phyloP scores from a whole-genome alignment of 495 filamentous ascomycete genomes.

The Xanthoparmelia taractica region DNA sequence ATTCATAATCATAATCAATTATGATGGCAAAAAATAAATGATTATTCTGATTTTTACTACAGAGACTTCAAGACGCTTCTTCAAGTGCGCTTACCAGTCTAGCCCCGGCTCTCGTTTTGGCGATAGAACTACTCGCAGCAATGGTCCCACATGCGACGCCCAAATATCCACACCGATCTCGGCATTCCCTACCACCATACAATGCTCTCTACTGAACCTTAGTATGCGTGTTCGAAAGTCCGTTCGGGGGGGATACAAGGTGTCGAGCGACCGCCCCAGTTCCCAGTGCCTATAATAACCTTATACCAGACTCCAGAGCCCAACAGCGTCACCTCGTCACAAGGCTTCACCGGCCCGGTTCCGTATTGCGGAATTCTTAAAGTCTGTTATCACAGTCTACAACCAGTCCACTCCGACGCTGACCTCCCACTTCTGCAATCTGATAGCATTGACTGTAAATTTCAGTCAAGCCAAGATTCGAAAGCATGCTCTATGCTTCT shows the following conservation, averaged over 20 bases:
- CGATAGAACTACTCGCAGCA: constrained; percentile 18
- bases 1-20: background rate
- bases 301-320: constrained; percentile 8
- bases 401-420: constrained; percentile 21
- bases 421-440: constrained; percentile 40
- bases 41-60: constrained; percentile 7
- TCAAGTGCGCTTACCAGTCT: constrained; percentile 39
- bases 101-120: constrained; percentile 37
- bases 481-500: constrained; percentile 22
- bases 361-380: constrained; percentile 73
- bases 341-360: constrained; percentile 45
- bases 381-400: constrained; percentile 40
- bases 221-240: constrained; percentile 91
- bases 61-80: constrained; percentile 9
- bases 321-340: background rate
- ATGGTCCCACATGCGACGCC: constrained; percentile 23
- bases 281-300: background rate
- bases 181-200: constrained; percentile 53
- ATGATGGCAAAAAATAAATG: too few species aligned
- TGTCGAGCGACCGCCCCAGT: constrained; percentile 22
- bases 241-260: constrained; percentile 76
- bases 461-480: constrained; percentile 41
- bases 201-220: constrained; percentile 72
- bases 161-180: constrained; percentile 40
- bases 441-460: constrained; percentile 21